Conservation (phyloP, 1,284 basidiomycete genomes). For the Ustanciosporium gigantosporum region DNA sequence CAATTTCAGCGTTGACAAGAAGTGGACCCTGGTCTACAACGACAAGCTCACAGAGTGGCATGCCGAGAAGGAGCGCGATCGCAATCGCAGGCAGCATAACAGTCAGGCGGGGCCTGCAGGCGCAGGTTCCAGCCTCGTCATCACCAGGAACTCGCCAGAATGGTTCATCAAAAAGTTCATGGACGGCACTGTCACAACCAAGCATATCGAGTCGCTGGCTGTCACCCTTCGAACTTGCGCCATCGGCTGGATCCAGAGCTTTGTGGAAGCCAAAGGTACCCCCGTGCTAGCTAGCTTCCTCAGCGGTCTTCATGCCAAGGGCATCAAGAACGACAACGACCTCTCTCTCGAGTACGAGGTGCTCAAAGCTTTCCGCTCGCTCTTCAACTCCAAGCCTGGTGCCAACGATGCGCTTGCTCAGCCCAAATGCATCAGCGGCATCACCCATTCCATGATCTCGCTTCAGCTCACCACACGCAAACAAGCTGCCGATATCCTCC, state of each 20-base stretch:
- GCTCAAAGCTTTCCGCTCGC: slow-evolving; percentile 81
- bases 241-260: slow-evolving; percentile 60
- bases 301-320: slow-evolving; percentile 51
- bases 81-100: slow-evolving; percentile 58
- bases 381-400: slow-evolving; percentile 78
- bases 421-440: slow-evolving; percentile 76
- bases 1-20: slow-evolving; percentile 69
- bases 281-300: slow-evolving; percentile 75
- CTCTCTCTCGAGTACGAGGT: slow-evolving; percentile 81
- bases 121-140: slow-evolving; percentile 60
- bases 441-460: slow-evolving; percentile 82
- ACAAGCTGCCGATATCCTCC: slow-evolving; percentile 75
- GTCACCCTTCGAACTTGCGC: slow-evolving; percentile 72
- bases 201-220: slow-evolving; percentile 75
- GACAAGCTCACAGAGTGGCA: slow-evolving; percentile 80
- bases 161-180: slow-evolving; percentile 85
- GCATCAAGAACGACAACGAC: slow-evolving; percentile 66
- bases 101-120: slow-evolving; percentile 63
- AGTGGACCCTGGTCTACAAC: slow-evolving; percentile 88
- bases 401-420: slow-evolving; percentile 79
- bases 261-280: slow-evolving; percentile 72
- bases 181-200: slow-evolving; percentile 79
- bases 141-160: slow-evolving; percentile 61
- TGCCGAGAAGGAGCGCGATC: slow-evolving; percentile 59
- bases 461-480: slow-evolving; percentile 80